A percentile compares a stretch with the other conserved stretches of the same genome.
These are phyloP conservation scores for Vitis hybrid DNA, from an alignment of 177 flowering plant genomes.

Conservation along the genomic window DNA sequence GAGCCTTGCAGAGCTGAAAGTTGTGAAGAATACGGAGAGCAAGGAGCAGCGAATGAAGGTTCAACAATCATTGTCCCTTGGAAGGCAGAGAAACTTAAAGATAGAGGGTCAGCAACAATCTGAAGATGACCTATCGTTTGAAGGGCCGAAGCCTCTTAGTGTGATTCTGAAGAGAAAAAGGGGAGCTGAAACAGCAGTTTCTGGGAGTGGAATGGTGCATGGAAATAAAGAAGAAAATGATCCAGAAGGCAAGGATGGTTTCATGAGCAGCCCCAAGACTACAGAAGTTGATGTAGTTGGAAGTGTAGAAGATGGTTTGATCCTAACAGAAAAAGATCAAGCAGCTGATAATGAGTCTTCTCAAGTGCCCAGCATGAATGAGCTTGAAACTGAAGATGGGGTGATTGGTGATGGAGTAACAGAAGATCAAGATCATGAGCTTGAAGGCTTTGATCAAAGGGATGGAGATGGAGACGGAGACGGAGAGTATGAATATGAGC, in stretches of 20 bases:
- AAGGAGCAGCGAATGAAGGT: constrained; percentile 23
- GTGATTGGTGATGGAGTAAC: constrained; percentile 28
- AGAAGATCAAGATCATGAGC: constrained; percentile 46
- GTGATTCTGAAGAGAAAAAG: constrained; percentile 83
- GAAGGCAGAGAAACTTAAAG: constrained; percentile 37
- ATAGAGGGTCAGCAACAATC: constrained; percentile 28
- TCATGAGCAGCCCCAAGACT: constrained; percentile 3
- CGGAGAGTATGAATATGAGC: constrained; percentile 49
- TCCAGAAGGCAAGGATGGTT: constrained; percentile 21
- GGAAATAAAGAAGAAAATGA: constrained; percentile 23
- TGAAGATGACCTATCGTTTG: constrained; percentile 56
- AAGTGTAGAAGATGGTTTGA: constrained; percentile 20
- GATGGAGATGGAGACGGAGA: constrained; percentile 55
- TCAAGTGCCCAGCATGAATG: constrained; percentile 17
- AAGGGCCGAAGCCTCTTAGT: constrained; percentile 83
- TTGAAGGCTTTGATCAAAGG: constrained; percentile 47
- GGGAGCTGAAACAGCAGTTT: constrained; percentile 29
- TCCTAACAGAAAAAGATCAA: constrained; percentile 17
- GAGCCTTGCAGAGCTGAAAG: constrained; percentile 70
- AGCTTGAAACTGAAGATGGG: constrained; percentile 43
- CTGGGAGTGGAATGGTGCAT: constrained; percentile 21
- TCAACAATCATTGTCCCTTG: constrained; percentile 19
- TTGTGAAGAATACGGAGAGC: constrained; percentile 27
- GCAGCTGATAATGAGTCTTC: constrained; percentile 24
- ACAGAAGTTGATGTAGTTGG: constrained; percentile 8